A percentile compares a stretch with the other conserved stretches of the same genome.
Evolutionary conservation across 176 grass and related monocot species (phyloP).

Genomic region (Canna indica): DNA sequence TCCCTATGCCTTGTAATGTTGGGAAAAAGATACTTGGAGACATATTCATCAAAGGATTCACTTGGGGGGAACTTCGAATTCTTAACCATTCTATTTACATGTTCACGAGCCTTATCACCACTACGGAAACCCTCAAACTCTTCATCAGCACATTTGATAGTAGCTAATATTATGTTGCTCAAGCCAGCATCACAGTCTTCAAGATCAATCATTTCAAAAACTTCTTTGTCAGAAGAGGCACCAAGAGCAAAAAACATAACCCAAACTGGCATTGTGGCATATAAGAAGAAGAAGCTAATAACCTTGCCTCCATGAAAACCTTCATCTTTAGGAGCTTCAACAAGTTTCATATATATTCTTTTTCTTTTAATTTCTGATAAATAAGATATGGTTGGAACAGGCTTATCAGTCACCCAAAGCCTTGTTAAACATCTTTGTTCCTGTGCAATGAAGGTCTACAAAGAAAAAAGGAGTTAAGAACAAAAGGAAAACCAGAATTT

Average conservation of each 20-base stretch:
- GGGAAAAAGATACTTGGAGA: conserved; percentile 63
- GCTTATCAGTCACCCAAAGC: conserved; percentile 63
- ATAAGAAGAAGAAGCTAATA: conserved; percentile 60
- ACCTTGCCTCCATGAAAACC: conserved; percentile 55
- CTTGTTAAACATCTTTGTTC: conserved; percentile 77
- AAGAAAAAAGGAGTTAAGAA: neutral
- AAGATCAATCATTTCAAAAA: conserved; percentile 73
- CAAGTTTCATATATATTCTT: conserved; percentile 62
- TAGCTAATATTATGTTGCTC: conserved; percentile 60
- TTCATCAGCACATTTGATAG: conserved; percentile 63
- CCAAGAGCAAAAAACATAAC: conserved; percentile 88
- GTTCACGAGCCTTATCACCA: conserved; percentile 44
- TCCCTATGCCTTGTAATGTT: conserved; percentile 51
- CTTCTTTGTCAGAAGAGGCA: conserved; percentile 73
- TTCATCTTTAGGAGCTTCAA: conserved; percentile 56
- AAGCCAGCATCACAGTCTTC: conserved; percentile 55
- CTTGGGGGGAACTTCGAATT: conserved; percentile 65
- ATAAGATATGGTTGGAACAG: conserved; percentile 50
- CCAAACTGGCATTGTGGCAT: conserved; percentile 74
- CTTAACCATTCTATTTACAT: conserved; percentile 53
- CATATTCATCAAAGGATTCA: conserved; percentile 78
- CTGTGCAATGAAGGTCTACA: conserved; percentile 80
- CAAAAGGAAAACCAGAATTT: neutral
- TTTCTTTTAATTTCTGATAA: conserved; percentile 54
- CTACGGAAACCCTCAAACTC: conserved; percentile 60